Evolutionary conservation across 2,329 filamentous ascomycete species (phyloP).

Genomic region (Ascochyta koolunga): DNA sequence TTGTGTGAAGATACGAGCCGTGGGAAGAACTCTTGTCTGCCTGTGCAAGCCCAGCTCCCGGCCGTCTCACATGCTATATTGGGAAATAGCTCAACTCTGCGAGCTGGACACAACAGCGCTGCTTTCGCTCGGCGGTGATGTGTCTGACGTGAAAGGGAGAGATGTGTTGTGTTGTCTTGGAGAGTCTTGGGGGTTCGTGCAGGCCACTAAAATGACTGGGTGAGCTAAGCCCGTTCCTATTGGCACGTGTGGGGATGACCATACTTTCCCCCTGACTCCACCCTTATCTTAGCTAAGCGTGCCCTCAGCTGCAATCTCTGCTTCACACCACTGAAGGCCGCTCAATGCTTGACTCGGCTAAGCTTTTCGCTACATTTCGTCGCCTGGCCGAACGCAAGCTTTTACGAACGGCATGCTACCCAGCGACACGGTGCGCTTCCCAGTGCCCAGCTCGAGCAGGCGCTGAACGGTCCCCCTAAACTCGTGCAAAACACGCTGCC

Average conservation of each 20-base stretch:
- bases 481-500: constrained; percentile 15
- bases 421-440: neutral
- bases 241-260: constrained; percentile 11
- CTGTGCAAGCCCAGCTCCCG: neutral
- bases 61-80: neutral
- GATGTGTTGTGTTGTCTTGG: constrained; percentile 2
- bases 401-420: neutral
- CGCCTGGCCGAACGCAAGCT: too few species aligned
- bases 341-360: constrained; percentile 29
- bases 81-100: neutral
- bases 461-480: neutral
- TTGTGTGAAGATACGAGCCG: constrained; percentile 16
- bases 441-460: constrained; percentile 13
- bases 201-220: constrained; percentile 8
- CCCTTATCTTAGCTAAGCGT: constrained; percentile 14
- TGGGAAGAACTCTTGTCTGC: constrained; percentile 7
- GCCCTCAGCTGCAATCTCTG: constrained; percentile 21
- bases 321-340: constrained; percentile 1
- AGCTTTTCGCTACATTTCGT: constrained; percentile 26
- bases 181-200: constrained; percentile 6
- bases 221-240: constrained; percentile 20
- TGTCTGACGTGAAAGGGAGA: constrained; percentile 8
- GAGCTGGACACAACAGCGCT: constrained; percentile 4
- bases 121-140: constrained; percentile 5
- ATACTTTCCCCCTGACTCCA: constrained; percentile 10